Percentiles rank a stretch among this genome's conserved stretches.
Evolutionary conservation across 2,329 filamentous ascomycete species (phyloP).

Genomic region (Dothistroma pini): DNA sequence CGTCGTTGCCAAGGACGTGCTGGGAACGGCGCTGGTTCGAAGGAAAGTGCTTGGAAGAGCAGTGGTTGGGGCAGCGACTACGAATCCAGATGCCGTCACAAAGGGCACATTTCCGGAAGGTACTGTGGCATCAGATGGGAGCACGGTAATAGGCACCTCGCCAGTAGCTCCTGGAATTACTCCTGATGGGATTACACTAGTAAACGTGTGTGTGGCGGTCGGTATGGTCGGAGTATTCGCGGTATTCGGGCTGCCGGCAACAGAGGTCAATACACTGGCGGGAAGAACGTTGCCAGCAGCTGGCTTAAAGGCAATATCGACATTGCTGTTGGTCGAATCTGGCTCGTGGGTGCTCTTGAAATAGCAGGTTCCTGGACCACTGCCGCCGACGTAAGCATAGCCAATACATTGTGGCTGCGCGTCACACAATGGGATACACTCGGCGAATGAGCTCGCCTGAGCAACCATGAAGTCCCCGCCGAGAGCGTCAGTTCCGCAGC

Average conservation of each 20-base stretch:
- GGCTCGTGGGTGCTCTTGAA: constrained; percentile 11
- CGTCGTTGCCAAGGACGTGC: background rate
- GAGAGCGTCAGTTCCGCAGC: background rate
- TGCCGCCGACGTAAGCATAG: constrained; percentile 14
- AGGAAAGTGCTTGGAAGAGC: background rate
- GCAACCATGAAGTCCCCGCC: constrained; percentile 23
- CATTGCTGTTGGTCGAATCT: constrained; percentile 4
- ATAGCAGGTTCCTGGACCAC: constrained; percentile 15
- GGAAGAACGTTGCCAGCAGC: background rate
- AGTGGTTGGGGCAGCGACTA: background rate
- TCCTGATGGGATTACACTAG: background rate
- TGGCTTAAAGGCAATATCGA: background rate
- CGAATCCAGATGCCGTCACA: background rate
- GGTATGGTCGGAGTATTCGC: background rate
- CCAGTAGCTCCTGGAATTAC: background rate
- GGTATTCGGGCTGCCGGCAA: background rate
- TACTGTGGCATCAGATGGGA: background rate
- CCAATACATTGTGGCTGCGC: constrained; percentile 14
- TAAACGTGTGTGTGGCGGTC: background rate
- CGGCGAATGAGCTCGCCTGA: constrained; percentile 18
- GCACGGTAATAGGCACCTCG: background rate
- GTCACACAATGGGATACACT: constrained; percentile 22
- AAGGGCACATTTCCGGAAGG: background rate
- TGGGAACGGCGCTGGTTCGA: background rate
- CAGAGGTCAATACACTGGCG: background rate